phyloP scores from a whole-genome alignment of 208 protist genomes.

The Acanthamoeba culbertsoni region DNA sequence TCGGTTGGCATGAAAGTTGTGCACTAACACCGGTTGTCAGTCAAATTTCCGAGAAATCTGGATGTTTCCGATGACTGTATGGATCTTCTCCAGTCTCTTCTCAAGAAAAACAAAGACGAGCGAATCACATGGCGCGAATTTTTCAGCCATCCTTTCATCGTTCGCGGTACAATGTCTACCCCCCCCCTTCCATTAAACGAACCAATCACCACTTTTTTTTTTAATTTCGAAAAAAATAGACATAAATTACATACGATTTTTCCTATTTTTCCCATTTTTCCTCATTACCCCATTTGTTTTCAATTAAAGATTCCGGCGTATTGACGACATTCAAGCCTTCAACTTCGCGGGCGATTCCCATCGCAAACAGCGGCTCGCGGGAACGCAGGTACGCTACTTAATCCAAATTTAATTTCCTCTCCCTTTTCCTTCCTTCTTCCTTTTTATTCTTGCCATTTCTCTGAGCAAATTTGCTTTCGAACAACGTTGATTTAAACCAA shows the following conservation, averaged over 20 bases:
- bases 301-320: no score
- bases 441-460: not conserved
- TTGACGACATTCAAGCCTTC: not conserved
- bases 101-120: slow-evolving; percentile 40
- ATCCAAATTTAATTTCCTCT: not conserved
- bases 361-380: not conserved
- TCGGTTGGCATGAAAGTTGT: not conserved
- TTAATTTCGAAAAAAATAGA: not conserved
- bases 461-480: not conserved
- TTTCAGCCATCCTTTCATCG: slow-evolving; percentile 32
- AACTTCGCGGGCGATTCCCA: not conserved
- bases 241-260: not conserved
- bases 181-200: not conserved
- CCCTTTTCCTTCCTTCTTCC: not conserved
- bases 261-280: no score
- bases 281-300: no score
- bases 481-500: not conserved
- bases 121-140: slow-evolving; percentile 45
- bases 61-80: slow-evolving; percentile 6
- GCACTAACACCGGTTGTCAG: not conserved
- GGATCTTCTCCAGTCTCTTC: slow-evolving; percentile 17
- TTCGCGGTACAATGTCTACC: not conserved
- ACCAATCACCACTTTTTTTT: not conserved
- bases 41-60: not conserved
- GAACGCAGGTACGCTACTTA: not conserved